These are phyloP conservation scores for Cylindrodendrum hubeiense DNA, from an alignment of 2,329 filamentous ascomycete genomes.

Conservation along the genomic window DNA sequence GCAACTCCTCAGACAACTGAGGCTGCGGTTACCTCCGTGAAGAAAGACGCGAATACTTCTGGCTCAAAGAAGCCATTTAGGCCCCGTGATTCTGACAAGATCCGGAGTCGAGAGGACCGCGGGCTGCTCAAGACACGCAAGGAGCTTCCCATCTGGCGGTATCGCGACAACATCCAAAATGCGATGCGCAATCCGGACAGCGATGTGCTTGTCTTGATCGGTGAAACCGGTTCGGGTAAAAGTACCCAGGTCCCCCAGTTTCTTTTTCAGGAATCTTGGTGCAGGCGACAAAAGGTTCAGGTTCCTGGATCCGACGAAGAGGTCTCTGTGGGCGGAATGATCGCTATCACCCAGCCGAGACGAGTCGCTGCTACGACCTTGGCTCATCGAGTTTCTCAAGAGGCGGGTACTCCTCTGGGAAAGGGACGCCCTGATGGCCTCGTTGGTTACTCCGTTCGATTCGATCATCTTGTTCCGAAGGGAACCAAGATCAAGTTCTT, in stretches of 20 bases:
- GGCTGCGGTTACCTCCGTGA: background rate
- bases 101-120: constrained; percentile 45
- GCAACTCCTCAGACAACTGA: constrained; percentile 16
- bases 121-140: constrained; percentile 65
- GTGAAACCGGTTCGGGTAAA: constrained; percentile 97
- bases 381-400: constrained; percentile 87
- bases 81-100: constrained; percentile 26
- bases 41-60: background rate
- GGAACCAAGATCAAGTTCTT: constrained; percentile 92
- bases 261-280: constrained; percentile 83
- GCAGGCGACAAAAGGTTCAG: constrained; percentile 69
- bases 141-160: constrained; percentile 83
- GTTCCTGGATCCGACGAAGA: constrained; percentile 55
- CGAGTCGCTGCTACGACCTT: constrained; percentile 94
- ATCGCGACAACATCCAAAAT: constrained; percentile 76
- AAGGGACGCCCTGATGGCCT: constrained; percentile 56
- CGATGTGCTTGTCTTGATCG: constrained; percentile 86
- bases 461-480: constrained; percentile 87
- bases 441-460: constrained; percentile 95
- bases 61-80: constrained; percentile 21
- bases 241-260: constrained; percentile 97
- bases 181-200: constrained; percentile 67
- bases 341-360: constrained; percentile 94
- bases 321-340: constrained; percentile 77
- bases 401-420: constrained; percentile 70